Conservation (phyloP, 179 eudicot genomes). For the Carnegiea gigantea region DNA sequence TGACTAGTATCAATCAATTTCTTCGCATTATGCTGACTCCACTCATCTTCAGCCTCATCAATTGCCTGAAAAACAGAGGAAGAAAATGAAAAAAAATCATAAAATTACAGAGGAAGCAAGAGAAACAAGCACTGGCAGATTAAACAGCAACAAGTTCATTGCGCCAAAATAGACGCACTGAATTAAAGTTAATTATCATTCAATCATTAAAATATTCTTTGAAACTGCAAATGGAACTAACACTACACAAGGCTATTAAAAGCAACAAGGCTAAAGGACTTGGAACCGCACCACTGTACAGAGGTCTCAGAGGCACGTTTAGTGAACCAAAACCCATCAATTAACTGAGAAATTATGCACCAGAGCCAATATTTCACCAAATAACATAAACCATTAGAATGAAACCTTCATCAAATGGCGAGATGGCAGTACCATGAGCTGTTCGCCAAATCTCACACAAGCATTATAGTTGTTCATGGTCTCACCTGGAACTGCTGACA, state of each 20-base stretch:
- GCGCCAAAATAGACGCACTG: not conserved
- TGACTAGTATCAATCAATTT: conserved; percentile 82
- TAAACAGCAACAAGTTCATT: not conserved
- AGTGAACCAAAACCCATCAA: not conserved
- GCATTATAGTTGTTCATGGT: not conserved
- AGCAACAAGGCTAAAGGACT: not conserved
- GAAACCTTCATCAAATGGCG: not conserved
- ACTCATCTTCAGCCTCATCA: conserved; percentile 97
- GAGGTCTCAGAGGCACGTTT: not conserved
- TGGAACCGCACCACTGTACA: not conserved
- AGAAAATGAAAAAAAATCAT: not conserved
- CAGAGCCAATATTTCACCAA: not conserved
- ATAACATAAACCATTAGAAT: not conserved
- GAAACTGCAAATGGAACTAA: not conserved
- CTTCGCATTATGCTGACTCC: conserved; percentile 98
- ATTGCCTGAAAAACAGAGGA: conserved; percentile 60
- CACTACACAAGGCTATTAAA: not conserved
- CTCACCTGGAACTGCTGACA: not conserved
- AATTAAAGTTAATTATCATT: not conserved
- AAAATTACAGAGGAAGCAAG: not conserved
- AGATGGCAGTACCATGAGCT: not conserved
- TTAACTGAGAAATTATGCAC: not conserved
- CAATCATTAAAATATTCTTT: not conserved
- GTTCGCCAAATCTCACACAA: not conserved
- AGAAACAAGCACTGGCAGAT: not conserved